Base-by-base conservation (phyloP, 768 basidiomycete genomes). In the Termitomyces sp. region DNA sequence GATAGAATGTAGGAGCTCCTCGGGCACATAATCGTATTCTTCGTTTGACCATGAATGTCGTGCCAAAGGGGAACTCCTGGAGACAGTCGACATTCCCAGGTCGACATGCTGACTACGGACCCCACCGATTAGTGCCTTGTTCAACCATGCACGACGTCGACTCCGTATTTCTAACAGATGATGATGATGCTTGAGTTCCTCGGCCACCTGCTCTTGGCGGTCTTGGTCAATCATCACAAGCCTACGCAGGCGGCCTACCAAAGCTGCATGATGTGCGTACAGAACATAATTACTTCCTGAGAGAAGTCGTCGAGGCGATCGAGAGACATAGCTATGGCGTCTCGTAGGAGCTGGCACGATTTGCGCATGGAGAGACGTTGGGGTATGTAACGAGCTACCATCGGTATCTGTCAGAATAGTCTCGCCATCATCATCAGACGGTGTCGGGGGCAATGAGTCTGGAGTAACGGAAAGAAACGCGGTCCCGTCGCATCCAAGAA, bases 121-220 rank as follows among this genome's bases (percentile, higher is more conserved):
- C 7, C 60, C 58, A 7, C 62, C 58, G 15, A 60, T 59, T 43
- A 79, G 73, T 19, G 76, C 74, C 35, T 77, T 72, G 58, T 80
- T 81, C 52, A 81, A 74, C 87, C 87, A 90, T 7, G 87, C 87
- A 10, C 85, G 74, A 30, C 88, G 75, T 38, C 80, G 75, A 34
- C 81, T 79, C 58, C 78, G 78, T 40, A 80, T 73, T 65, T 85
- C 84, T 22, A 88, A 70, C 6, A 81, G 66, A 15, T 70, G 66
- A 26, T 74, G 71, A 37, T 73, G 76, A 22, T 70, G 73, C 38
- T 66, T 66, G 34, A 71, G 64, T 60, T 72, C 78, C 56, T 68
- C 73, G 47, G 68, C 71, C 45, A 67, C 69, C 48, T 71, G 72
- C 44, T 65, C 69, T 32, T 73, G 66, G 46, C 79, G 77, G 8